Conservation (phyloP, 2,329 filamentous ascomycete genomes). For the Fusarium hostae region DNA sequence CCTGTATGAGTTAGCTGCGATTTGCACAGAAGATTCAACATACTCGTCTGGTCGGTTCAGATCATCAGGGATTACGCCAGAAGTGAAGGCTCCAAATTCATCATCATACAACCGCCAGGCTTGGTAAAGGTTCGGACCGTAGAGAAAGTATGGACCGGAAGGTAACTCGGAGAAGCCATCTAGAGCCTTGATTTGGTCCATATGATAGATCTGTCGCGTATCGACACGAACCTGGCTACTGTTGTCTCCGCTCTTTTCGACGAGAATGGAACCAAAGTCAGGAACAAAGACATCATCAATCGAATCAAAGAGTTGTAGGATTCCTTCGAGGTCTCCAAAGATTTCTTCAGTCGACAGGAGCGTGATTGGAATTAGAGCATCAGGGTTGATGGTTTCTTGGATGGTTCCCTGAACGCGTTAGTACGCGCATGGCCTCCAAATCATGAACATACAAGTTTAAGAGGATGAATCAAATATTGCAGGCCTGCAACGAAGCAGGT, state of each 20-base stretch:
- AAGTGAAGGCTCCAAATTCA: slow-evolving; percentile 49
- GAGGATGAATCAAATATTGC: slow-evolving; percentile 54
- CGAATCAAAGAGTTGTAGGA: slow-evolving; percentile 48
- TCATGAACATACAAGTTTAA: slow-evolving; percentile 47
- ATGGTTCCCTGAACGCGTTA: slow-evolving; percentile 50
- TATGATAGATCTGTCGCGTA: slow-evolving; percentile 35
- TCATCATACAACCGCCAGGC: slow-evolving; percentile 57
- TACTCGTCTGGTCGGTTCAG: slow-evolving; percentile 44
- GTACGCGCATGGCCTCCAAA: background rate
- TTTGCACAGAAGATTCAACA: background rate
- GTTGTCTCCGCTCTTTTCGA: slow-evolving; percentile 51
- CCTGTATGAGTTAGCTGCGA: slow-evolving; percentile 36
- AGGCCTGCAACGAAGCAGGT: slow-evolving; percentile 53
- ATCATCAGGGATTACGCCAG: slow-evolving; percentile 53
- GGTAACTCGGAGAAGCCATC: slow-evolving; percentile 46
- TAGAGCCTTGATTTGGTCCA: slow-evolving; percentile 29
- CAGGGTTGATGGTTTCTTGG: slow-evolving; percentile 55
- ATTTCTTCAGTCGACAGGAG: slow-evolving; percentile 53
- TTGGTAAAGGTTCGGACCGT: slow-evolving; percentile 55
- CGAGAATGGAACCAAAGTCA: slow-evolving; percentile 53
- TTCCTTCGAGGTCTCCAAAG: slow-evolving; percentile 50
- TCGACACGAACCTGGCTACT: background rate
- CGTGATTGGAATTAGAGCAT: slow-evolving; percentile 55
- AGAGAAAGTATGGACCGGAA: slow-evolving; percentile 55
- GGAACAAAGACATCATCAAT: slow-evolving; percentile 54